Conservation (phyloP, 106 monocot genomes). For the Posidonia australis region DNA sequence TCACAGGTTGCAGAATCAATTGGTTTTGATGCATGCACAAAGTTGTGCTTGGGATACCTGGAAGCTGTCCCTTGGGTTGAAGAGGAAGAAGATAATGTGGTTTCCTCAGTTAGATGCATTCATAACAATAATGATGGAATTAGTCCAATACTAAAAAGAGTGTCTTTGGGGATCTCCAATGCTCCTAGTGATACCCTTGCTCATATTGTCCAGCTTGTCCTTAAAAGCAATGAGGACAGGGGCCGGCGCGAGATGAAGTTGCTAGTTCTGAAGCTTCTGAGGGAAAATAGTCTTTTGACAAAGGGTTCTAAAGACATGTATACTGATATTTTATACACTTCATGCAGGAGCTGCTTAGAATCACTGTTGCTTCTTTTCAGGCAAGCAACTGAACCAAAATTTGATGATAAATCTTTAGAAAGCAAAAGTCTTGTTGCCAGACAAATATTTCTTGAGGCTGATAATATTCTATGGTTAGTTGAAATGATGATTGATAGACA, state of each 20-base stretch:
- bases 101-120: slow-evolving; percentile 54
- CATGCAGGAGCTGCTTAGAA: slow-evolving; percentile 51
- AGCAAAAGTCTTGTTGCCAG: slow-evolving; percentile 33
- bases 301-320: slow-evolving; percentile 48
- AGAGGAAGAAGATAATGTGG: slow-evolving; percentile 88
- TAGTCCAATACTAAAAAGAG: slow-evolving; percentile 67
- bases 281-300: slow-evolving; percentile 54
- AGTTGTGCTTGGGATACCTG: slow-evolving; percentile 80
- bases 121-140: slow-evolving; percentile 37
- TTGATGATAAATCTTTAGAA: slow-evolving; percentile 35
- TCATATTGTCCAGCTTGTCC: slow-evolving; percentile 71
- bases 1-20: slow-evolving; percentile 77
- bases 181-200: slow-evolving; percentile 74
- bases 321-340: slow-evolving; percentile 57
- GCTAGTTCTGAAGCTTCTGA: slow-evolving; percentile 74
- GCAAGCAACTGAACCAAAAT: slow-evolving; percentile 43
- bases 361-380: slow-evolving; percentile 50
- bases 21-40: slow-evolving; percentile 63
- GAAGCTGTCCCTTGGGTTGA: slow-evolving; percentile 95
- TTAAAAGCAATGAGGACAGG: slow-evolving; percentile 76
- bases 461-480: slow-evolving; percentile 81
- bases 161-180: slow-evolving; percentile 46
- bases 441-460: slow-evolving; percentile 61
- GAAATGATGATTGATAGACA: slow-evolving; percentile 77
- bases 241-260: slow-evolving; percentile 89